phyloP scores from a whole-genome alignment of 768 basidiomycete genomes.

The Suillus ampliporus region DNA sequence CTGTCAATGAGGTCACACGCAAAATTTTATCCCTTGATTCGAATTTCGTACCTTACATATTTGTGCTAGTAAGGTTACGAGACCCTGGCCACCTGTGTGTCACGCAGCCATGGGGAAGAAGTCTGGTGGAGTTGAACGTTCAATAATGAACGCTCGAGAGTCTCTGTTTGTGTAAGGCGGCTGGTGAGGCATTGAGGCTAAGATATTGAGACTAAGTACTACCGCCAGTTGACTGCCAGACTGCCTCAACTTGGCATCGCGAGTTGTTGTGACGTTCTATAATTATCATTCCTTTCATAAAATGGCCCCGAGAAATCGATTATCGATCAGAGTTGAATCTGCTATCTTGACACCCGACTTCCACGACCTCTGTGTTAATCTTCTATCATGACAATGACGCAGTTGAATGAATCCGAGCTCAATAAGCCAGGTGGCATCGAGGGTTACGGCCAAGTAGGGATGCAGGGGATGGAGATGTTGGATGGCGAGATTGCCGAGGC shows the following conservation, averaged over 20 bases:
- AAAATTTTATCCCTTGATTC: not conserved
- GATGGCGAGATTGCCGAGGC: not conserved
- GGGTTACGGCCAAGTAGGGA: not conserved
- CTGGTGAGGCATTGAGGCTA: not conserved
- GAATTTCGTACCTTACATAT: not conserved
- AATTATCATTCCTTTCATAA: not conserved
- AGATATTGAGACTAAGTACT: too few relatives aligned
- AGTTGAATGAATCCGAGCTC: slow-evolving; percentile 4
- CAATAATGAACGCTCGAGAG: too few relatives aligned
- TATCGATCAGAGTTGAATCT: not conserved
- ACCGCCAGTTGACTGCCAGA: too few relatives aligned
- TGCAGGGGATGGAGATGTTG: slow-evolving; percentile 5
- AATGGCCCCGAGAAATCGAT: not conserved
- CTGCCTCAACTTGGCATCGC: too few relatives aligned
- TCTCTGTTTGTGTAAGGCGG: not conserved
- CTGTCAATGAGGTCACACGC: not conserved
- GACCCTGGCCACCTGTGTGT: not conserved
- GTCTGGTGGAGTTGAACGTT: not conserved
- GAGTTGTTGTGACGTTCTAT: not conserved
- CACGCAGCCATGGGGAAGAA: not conserved
- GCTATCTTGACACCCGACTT: not conserved
- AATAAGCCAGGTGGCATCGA: slow-evolving; percentile 6
- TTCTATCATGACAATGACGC: not conserved
- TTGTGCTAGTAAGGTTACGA: not conserved
- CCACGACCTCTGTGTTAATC: not conserved